Base-by-base conservation (phyloP, 805 yeast genomes). In the Cyberlindnera veronae region DNA sequence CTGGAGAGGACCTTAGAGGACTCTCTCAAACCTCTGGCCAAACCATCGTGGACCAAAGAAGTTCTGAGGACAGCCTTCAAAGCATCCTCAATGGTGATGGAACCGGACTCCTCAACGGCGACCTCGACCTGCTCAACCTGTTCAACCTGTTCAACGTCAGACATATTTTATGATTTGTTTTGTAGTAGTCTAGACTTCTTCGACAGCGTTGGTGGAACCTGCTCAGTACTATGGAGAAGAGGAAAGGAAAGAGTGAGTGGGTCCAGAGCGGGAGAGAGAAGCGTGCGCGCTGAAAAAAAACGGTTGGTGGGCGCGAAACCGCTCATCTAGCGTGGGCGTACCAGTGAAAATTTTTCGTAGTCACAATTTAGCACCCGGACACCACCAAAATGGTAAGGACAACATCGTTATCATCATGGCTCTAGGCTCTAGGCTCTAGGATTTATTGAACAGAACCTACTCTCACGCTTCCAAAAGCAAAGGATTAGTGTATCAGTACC, bases 1-100 rank as follows among this genome's bases (percentile, higher is more conserved):
- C 88, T 80, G 67, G 96, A 80, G 61, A 93, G 81, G 73, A 97
- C 98, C 86, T 93, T 93, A 68, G 97, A 87, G 60, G 98, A 95
- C 81, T 93, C 99, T 83, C 98, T 93, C 73, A 93, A 84, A 83
- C 99, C 99, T 81, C 99, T 91, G 72, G 98, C 98, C 75, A 93
- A 87, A 77, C 99, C 99, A 72, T 91, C 97, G 80, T 89, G 95
- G 67, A 91, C 86, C 71, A 93, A 82, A 62, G 99, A 82, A 72
- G 93, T 89, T 84, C 95, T 90, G 70, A 93, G 84, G 69, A 93
- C 98, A 68, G 87, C 93, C 79, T 89, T 88, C 72, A 93, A 79
- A 70, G 97, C 95, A 71, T 93, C 99, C 79, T 95, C 98, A 61
- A 93, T 84, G 71, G 98, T 79, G 76, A 91, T 81, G 64, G 89